Percentiles rank a stretch among this genome's conserved stretches.
Evolutionary conservation across 1,284 basidiomycete genomes (phyloP).

Genomic region (Singerocomus inundabilis): DNA sequence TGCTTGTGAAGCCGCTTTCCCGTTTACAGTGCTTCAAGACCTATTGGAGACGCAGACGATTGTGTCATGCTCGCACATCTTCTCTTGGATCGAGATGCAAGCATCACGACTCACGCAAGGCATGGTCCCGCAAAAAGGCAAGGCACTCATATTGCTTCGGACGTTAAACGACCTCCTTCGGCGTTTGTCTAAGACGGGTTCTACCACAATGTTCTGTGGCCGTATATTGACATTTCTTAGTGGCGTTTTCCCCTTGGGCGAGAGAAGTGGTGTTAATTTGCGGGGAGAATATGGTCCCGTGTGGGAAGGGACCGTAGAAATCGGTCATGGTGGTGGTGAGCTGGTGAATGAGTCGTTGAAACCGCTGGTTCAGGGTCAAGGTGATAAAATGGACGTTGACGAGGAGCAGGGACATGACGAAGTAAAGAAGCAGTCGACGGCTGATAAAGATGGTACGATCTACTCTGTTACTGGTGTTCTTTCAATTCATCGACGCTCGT

Average conservation of each 20-base stretch:
- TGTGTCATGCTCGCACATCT: constrained; percentile 75
- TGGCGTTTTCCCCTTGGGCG: constrained; percentile 82
- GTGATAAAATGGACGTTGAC: constrained; percentile 40
- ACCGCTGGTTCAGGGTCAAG: constrained; percentile 12
- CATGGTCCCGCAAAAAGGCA: constrained; percentile 82
- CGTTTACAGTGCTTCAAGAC: constrained; percentile 70
- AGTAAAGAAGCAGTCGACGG: constrained; percentile 36
- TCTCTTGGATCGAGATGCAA: constrained; percentile 79
- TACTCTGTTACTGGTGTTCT: background rate
- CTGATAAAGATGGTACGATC: constrained; percentile 62
- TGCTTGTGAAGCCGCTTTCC: constrained; percentile 50
- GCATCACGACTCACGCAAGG: constrained; percentile 63
- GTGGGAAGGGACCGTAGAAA: constrained; percentile 67
- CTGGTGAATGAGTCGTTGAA: constrained; percentile 30
- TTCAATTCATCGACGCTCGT: constrained; percentile 2
- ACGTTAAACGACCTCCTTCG: constrained; percentile 85
- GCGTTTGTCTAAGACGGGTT: constrained; percentile 80
- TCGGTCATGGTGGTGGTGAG: constrained; percentile 28
- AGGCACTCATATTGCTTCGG: constrained; percentile 80
- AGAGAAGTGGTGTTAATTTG: constrained; percentile 88
- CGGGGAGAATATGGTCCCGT: constrained; percentile 79
- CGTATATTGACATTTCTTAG: constrained; percentile 85
- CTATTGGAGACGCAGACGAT: constrained; percentile 82
- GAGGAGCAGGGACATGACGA: constrained; percentile 43
- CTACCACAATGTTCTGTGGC: constrained; percentile 82